phyloP scores from a whole-genome alignment of 2,329 filamentous ascomycete genomes.

The Xylaria sp. region DNA sequence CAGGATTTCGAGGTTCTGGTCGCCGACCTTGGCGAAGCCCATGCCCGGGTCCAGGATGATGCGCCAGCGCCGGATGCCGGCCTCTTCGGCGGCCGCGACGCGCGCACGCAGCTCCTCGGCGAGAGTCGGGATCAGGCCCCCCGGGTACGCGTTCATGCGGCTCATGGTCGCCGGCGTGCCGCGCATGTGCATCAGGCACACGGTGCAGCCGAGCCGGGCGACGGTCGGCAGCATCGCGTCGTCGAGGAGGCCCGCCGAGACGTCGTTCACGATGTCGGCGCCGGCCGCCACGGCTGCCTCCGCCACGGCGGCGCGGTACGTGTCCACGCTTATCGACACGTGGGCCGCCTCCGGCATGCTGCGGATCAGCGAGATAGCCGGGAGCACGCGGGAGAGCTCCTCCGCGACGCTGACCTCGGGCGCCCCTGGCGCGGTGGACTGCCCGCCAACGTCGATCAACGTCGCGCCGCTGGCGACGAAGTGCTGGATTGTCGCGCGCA shows the following conservation, averaged over 20 bases:
- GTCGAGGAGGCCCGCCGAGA: slow-evolving; percentile 85
- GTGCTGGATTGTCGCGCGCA: slow-evolving; percentile 67
- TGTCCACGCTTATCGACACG: slow-evolving; percentile 88
- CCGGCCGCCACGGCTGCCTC: slow-evolving; percentile 79
- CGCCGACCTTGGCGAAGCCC: slow-evolving; percentile 87
- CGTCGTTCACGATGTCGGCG: slow-evolving; percentile 94
- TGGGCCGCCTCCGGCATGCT: slow-evolving; percentile 69
- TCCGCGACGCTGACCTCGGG: slow-evolving; percentile 75
- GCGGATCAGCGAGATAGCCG: slow-evolving; percentile 80
- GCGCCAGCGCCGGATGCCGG: slow-evolving; percentile 90
- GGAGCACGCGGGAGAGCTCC: slow-evolving; percentile 81
- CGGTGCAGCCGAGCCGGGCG: slow-evolving; percentile 79
- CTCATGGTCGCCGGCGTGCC: slow-evolving; percentile 87
- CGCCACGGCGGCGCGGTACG: slow-evolving; percentile 88
- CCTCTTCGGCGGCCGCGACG: slow-evolving; percentile 77
- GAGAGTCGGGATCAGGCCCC: slow-evolving; percentile 38
- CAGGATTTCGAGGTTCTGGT: slow-evolving; percentile 85
- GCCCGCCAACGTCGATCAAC: slow-evolving; percentile 92
- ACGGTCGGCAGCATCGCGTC: slow-evolving; percentile 83
- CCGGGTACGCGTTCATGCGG: slow-evolving; percentile 72
- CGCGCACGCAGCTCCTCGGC: slow-evolving; percentile 77
- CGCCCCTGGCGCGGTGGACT: slow-evolving; percentile 86
- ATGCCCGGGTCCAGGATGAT: slow-evolving; percentile 95
- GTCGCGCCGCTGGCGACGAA: slow-evolving; percentile 78
- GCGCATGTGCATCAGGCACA: slow-evolving; percentile 93